Evolutionary conservation across 306 rosid genomes (phyloP), one percentile per base, ranked within the genome.

Genomic region (Rubus idaeus): DNA sequence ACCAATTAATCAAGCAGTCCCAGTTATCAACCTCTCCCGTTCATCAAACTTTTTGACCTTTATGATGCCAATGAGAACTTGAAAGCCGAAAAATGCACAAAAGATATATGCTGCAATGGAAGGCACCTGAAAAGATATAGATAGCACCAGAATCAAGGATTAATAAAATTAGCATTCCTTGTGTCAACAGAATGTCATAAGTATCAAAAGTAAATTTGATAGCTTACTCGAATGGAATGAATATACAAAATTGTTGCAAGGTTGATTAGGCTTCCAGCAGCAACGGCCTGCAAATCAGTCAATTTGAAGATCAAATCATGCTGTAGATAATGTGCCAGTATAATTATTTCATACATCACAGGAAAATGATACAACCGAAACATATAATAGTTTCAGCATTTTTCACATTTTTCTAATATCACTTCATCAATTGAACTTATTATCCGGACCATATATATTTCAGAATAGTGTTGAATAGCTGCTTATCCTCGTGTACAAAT

Each of bases 211-310:
- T 4, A 35, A 70, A 47, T 13, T 50, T 52, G 77, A 77, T 50
- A 72, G 64, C 91, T 84, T 86, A 96, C 99, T 66, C 89, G 90
- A 80, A 92, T 80, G 64, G 99, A 84, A 87, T 87, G 88, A 52
- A 92, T 86, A 84, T 86, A 88, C 81, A 92, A 85, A 83, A 96
- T 68, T 76, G 99, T 92, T 75, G 96, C 99, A 73, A 96, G 98
- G 86, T 96, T 96, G 83, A 96, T 84, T 50, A 96, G 83, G 88
- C 99, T 96, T 83, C 99, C 99, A 71, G 89, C 97, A 80, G 90
- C 99, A 66, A 96, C 90, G 18, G 90, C 94, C 99, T 96, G 93
- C 87, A 71, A 72, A 80, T 79, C 68, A 73, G 78, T 75, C 81
- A 75, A 82, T 72, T 18, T 4, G 53, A 73, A 66, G 35, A 79